Percentiles rank a stretch among this genome's conserved stretches.
Conservation (phyloP, 2,329 filamentous ascomycete species). For the Achaetomium macrosporum region DNA sequence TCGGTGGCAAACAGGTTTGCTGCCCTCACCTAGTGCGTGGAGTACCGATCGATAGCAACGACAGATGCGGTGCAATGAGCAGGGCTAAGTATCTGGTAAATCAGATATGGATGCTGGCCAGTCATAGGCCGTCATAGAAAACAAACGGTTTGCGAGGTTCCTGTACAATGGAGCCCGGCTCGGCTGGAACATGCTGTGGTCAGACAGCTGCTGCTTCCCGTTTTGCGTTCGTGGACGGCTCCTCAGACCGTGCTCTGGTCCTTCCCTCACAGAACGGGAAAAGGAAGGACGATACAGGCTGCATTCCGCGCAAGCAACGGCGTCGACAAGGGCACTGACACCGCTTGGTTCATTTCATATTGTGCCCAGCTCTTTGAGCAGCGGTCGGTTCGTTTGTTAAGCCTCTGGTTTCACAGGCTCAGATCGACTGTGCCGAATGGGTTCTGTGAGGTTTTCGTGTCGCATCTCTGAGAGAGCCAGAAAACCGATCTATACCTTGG, state of each 20-base stretch:
- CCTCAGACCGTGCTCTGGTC: constrained; percentile 3
- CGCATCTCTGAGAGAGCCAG: constrained; percentile 12
- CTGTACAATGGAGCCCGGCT: not conserved
- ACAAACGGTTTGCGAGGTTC: not conserved
- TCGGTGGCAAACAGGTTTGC: not conserved
- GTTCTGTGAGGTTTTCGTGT: constrained; percentile 1
- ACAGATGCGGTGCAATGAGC: not conserved
- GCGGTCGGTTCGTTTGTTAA: not conserved
- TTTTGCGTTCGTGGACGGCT: constrained; percentile 7
- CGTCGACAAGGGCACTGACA: no score
- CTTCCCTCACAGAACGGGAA: constrained; percentile 11
- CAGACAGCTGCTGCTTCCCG: constrained; percentile 16
- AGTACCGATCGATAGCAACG: not conserved
- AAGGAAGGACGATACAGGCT: not conserved
- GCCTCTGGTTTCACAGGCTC: not conserved
- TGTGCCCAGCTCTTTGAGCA: not conserved
- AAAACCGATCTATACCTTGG: constrained; percentile 23
- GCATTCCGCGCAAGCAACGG: not conserved
- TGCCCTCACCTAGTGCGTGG: not conserved
- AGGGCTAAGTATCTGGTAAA: not conserved
- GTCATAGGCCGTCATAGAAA: not conserved
- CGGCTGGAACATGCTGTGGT: not conserved
- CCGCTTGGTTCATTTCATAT: not conserved
- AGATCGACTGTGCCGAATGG: not conserved
- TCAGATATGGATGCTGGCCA: constrained; percentile 3